Base-by-base conservation (phyloP, 129 eudicot genomes). In the Chrysanthemum seticuspe region DNA sequence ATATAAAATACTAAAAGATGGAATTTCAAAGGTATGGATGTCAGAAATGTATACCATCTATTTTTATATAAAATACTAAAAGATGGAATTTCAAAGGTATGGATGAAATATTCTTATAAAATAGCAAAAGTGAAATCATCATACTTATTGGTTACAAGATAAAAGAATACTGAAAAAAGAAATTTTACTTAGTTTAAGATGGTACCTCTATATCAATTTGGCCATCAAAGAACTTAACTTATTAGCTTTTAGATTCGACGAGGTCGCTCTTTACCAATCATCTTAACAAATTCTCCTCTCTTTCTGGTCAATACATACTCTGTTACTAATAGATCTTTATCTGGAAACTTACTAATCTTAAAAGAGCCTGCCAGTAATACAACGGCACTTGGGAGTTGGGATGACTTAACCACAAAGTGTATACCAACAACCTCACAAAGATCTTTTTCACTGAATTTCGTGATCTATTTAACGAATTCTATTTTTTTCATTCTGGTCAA, bases 161-260 rank as follows among this genome's bases (percentile, higher is more conserved):
- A 11, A 48, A 1, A 40, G 1, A 40, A 40, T 40, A 0, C 27
- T 5, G 9, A 47, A 57, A 29, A 57, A 62, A 36, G 49, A 16
- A 15, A 71, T 63, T 54, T 83, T 77, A 75, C 81, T 74, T 67
- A n/a, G 40, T 71, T 62, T 65, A 68, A 70, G 48, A 27, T 56
- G 49, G 64, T 78, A 78, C 82, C 78, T 75, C 57, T 80, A 19
- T 36, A 62, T 69, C 80, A 68, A 67, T 36, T 45, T 62, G 77
- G 75, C 59, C 73, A 70, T 68, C 74, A 80, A 63, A 70, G 67
- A 66, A 70, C 68, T 80, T 60, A 64, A 63, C 6, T n/a, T 5
- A 48, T 60, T 58, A 70, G 56, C 62, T 45, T 67, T 59, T 69
- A 69, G 29, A 29, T 48, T 12, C 29, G 60, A 45, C 62, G 62